Base-by-base conservation (phyloP, 2,329 filamentous ascomycete species). In the Septoria petroselini region DNA sequence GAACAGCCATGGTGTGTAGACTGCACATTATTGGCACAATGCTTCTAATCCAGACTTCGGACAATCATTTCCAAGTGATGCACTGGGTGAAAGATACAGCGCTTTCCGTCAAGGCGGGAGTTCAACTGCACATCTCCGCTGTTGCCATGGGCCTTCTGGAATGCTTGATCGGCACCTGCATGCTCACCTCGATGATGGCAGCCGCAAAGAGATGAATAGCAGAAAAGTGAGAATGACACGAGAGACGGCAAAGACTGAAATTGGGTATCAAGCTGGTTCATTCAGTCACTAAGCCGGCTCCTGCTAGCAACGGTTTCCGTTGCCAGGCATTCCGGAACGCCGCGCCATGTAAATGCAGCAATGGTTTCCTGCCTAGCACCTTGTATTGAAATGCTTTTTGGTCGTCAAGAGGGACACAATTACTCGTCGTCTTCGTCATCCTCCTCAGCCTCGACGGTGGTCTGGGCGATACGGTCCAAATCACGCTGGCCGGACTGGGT, bases 401-500 rank as follows among this genome's bases (percentile, higher is more conserved):
- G 30, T 46, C 41, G 23, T 44, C 23, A 27, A 42, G 30, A 45
- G 34, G 23, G 33, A 35, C 23, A 31, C 25, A 15, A 35, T 46
- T 63, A 62, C 60, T 70, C 65, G 53, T 69, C 67, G 48, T 68
- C 65, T 53, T 70, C 68, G 40, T 75, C 72, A 64, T 75, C 72
- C 66, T 76, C 73, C 65, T 76, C 74, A 41, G 70, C 69, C 70
- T 76, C 74, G 60, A 76, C 68, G 38, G 73, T 75, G 61, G 73
- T 75, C 69, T 74, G 71, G 51, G 74, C 74, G 60, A 76, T 76
- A 63, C 75, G 91, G 82, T 97, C 93, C 82, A 98, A 83, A 86
- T 98, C 93, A 82, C 93, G 88, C 84, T 96, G 91, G 72, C 93
- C 93, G 70, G 84, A 84, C 82, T 97, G 90, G 69, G 93, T 97